Base-by-base conservation (phyloP, 2,329 filamentous ascomycete genomes). In the Aspergillus transmontanensis region DNA sequence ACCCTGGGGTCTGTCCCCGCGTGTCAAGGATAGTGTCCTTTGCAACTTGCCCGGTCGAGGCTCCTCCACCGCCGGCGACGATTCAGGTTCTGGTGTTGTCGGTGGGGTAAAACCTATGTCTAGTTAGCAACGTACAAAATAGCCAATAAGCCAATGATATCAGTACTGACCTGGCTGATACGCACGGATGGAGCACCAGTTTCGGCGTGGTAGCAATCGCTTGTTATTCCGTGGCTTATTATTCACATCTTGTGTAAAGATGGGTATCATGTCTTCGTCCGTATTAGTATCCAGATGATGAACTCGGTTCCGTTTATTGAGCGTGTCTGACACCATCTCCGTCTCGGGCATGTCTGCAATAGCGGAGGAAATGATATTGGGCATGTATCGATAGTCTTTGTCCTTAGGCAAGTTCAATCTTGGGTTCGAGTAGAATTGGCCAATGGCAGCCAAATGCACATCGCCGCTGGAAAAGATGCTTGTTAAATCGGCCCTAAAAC, bases 301-400 rank as follows among this genome's bases (percentile, higher is more conserved):
- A 30, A 88, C 77, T 64, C 87, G 97, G 82, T 97, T 97, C 32
- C 95, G 88, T 81, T 91, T 95, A 81, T 98, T 97, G 64, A 99
- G 85, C 58, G 96, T 86, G 76, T 99, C 94, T 6, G 93, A 93
- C 82, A 98, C 85, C 72, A 96, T 83, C 58, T 95, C 91, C 0
- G 94, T 90, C 21, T 94, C 92, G 6, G 96, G 95, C 16, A 90
- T 89, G 74, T 99, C 97, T 71, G 91, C 94, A 74, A 99, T 98
- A 14, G 94, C 93, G 0, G 94, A 97, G 1, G 93, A 96, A 69
- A 98, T 89, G 64, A 99, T 81, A 72, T 99, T 99, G 5, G 93
- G 92, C 90, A 99, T 99, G 75, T 99, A 99, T 65, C 95, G 87
- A 73, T 95, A 94, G 75, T 99, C 95, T 68, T 89, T 89, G 79